Percentiles rank a stretch among this genome's conserved stretches.
Evolutionary conservation across 225 moss, liverwort and hornwort genomes (phyloP).

Genomic region (Pseudoscleropodium purum): DNA sequence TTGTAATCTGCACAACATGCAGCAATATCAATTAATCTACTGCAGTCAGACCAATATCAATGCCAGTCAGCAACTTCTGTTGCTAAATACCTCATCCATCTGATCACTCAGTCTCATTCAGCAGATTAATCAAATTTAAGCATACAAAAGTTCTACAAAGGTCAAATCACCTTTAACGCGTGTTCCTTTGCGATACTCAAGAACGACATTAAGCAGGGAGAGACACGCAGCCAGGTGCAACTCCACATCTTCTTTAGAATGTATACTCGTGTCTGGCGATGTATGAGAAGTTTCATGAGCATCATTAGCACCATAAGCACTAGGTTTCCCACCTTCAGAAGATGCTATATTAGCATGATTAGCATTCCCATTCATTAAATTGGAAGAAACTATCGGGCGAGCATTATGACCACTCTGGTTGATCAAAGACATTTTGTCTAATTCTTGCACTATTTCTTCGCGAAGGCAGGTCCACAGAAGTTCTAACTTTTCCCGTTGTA

Average conservation of each 20-base stretch:
- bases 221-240: conserved; percentile 65
- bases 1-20: conserved; percentile 64
- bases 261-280: neutral
- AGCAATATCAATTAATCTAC: neutral
- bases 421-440: conserved; percentile 8
- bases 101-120: neutral
- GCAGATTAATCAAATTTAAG: neutral
- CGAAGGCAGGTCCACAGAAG: conserved; percentile 66
- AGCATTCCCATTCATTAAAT: conserved; percentile 1
- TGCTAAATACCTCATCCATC: neutral
- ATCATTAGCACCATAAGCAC: conserved; percentile 5
- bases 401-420: neutral
- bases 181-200: conserved; percentile 84
- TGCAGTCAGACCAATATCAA: neutral
- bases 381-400: neutral
- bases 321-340: neutral
- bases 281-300: conserved; percentile 6
- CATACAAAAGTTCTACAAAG: neutral
- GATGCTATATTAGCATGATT: neutral
- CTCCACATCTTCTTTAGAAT: conserved; percentile 23
- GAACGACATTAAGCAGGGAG: conserved; percentile 57
- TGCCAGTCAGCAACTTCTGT: neutral
- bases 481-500: conserved; percentile 75
- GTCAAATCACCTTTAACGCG: conserved; percentile 61
- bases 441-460: conserved; percentile 45